Conservation (phyloP, 768 basidiomycete species). For the Mycena amicta region DNA sequence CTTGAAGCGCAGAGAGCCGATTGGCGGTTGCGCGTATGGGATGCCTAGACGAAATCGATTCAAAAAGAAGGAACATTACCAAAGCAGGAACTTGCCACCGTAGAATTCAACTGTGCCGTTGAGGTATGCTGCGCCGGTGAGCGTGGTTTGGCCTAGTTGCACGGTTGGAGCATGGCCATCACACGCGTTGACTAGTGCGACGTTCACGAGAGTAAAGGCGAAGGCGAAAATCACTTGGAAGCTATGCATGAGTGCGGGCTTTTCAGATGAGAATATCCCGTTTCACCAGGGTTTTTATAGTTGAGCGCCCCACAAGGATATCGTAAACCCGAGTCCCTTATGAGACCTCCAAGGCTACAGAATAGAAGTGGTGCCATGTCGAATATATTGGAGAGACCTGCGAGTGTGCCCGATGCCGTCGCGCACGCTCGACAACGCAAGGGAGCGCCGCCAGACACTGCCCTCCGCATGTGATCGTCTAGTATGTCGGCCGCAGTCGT, state of each 20-base stretch:
- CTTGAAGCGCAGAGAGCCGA: conserved; percentile 31
- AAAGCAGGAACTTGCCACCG: conserved; percentile 40
- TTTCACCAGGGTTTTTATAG: background rate
- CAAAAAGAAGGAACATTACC: background rate
- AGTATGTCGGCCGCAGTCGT: too few relatives aligned
- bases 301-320: too few relatives aligned
- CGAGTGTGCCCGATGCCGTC: background rate
- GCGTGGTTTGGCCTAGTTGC: conserved; percentile 39
- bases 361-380: background rate
- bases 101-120: conserved; percentile 36
- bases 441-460: too few relatives aligned
- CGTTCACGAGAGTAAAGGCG: background rate
- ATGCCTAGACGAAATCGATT: conserved; percentile 22
- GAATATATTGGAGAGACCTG: background rate
- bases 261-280: background rate
- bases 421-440: background rate
- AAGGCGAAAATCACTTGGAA: background rate
- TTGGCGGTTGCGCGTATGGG: conserved; percentile 34
- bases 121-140: conserved; percentile 41
- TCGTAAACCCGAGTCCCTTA: too few relatives aligned
- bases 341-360: background rate
- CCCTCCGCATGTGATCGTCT: background rate
- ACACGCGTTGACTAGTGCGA: background rate
- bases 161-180: conserved; percentile 25
- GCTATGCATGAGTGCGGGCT: background rate